Conservation (phyloP, 345 rosid genomes). For the Salix udensis region DNA sequence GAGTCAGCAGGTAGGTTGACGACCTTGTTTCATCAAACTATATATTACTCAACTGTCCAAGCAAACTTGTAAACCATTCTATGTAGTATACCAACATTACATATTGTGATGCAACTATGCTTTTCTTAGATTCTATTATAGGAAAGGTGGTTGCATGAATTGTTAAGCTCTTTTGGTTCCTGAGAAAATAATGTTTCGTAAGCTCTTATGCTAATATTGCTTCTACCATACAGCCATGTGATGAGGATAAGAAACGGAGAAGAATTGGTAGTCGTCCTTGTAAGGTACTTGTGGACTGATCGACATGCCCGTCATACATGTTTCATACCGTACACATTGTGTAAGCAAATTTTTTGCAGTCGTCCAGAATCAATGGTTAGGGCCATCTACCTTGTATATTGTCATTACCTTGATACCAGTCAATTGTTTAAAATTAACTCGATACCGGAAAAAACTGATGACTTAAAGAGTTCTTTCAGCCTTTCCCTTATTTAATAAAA, state of each 20-base stretch:
- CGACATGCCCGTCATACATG: not conserved
- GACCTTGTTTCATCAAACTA: not conserved
- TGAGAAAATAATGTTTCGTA: too few species aligned
- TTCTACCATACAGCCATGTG: slow-evolving; percentile 34
- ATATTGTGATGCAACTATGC: not conserved
- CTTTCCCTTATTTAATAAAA: slow-evolving; percentile 1
- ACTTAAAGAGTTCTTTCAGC: not conserved
- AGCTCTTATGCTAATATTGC: slow-evolving; percentile 3
- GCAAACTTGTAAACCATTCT: not conserved
- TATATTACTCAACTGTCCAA: not conserved
- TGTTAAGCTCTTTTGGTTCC: not conserved
- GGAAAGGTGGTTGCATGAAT: not conserved
- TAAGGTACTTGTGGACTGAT: slow-evolving; percentile 40
- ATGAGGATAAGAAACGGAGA: slow-evolving; percentile 37
- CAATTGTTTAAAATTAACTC: not conserved
- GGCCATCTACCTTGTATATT: slow-evolving; percentile 2
- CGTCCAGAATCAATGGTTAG: not conserved
- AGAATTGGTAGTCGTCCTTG: slow-evolving; percentile 34
- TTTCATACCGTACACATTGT: not conserved
- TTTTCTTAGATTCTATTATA: not conserved
- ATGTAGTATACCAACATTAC: not conserved
- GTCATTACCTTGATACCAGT: not conserved
- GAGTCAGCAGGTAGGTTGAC: slow-evolving; percentile 42
- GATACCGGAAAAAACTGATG: not conserved
- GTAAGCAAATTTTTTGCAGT: not conserved